Evolutionary conservation across 805 yeast genomes (phyloP).

Genomic region (Ogataea paraovalis): DNA sequence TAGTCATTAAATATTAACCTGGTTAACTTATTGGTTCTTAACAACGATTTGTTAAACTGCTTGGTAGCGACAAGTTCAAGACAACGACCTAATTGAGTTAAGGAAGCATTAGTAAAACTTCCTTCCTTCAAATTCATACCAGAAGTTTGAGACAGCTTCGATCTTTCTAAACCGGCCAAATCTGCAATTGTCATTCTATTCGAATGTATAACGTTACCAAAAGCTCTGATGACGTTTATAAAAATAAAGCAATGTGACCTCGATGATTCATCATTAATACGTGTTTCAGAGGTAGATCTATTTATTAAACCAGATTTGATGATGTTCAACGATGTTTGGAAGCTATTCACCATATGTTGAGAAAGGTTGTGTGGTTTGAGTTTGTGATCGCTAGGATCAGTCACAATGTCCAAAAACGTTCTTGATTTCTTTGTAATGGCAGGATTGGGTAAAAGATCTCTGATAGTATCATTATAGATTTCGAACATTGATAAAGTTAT

Average conservation of each 20-base stretch:
- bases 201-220: conserved; percentile 22
- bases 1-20: conserved; percentile 46
- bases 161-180: conserved; percentile 49
- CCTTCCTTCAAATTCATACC: conserved; percentile 46
- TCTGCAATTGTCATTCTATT: conserved; percentile 47
- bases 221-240: conserved; percentile 32
- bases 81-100: conserved; percentile 48
- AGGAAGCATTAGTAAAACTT: conserved; percentile 44
- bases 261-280: conserved; percentile 40
- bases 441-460: conserved; percentile 34
- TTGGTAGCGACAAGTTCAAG: conserved; percentile 37
- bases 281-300: conserved; percentile 40
- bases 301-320: conserved; percentile 36
- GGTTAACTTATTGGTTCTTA: conserved; percentile 47
- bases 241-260: conserved; percentile 51
- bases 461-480: conserved; percentile 43
- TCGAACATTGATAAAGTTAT: conserved; percentile 51
- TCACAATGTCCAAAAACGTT: conserved; percentile 36
- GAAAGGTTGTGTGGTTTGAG: conserved; percentile 41
- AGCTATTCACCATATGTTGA: conserved; percentile 35
- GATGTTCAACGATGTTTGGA: conserved; percentile 34
- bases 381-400: conserved; percentile 41
- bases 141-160: conserved; percentile 40
- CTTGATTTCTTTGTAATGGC: conserved; percentile 12
- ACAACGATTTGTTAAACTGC: conserved; percentile 37